A percentile compares a stretch with the other conserved stretches of the same genome.
phyloP scores from a whole-genome alignment of 345 rosid genomes.

The Boechera stricta region DNA sequence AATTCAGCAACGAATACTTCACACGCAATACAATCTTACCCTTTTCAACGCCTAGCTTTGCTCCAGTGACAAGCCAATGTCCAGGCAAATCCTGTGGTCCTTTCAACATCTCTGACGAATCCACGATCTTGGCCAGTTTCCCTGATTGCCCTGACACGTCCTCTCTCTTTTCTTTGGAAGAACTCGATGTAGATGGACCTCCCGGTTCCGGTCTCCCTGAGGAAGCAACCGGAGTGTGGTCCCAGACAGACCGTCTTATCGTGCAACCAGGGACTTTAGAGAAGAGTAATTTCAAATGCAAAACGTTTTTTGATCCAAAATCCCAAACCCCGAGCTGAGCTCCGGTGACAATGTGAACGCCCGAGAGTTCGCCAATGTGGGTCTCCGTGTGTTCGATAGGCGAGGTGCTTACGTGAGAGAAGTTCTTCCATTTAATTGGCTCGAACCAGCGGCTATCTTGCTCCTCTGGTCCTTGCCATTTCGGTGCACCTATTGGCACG shows the following conservation, averaged over 20 bases:
- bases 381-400: constrained; percentile 85
- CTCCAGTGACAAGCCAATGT: constrained; percentile 99
- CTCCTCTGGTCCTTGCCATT: constrained; percentile 98
- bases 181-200: constrained; percentile 67
- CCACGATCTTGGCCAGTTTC: constrained; percentile 82
- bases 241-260: constrained; percentile 95
- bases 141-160: constrained; percentile 63
- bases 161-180: constrained; percentile 61
- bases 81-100: constrained; percentile 96
- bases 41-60: constrained; percentile 93
- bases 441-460: constrained; percentile 99
- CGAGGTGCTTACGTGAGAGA: constrained; percentile 98
- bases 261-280: constrained; percentile 96
- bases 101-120: constrained; percentile 79
- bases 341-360: constrained; percentile 93
- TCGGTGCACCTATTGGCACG: constrained; percentile 94
- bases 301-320: constrained; percentile 87
- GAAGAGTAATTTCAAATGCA: constrained; percentile 91
- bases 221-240: constrained; percentile 73
- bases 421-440: constrained; percentile 97
- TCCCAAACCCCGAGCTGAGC: constrained; percentile 98
- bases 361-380: constrained; percentile 91
- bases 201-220: constrained; percentile 47
- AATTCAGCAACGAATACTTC: constrained; percentile 92
- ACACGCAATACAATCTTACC: constrained; percentile 90